A percentile compares a stretch with the other conserved stretches of the same genome.
These are phyloP conservation scores for Fusarium fracticaudum DNA, from an alignment of 2,329 filamentous ascomycete species.

Conservation along the genomic window DNA sequence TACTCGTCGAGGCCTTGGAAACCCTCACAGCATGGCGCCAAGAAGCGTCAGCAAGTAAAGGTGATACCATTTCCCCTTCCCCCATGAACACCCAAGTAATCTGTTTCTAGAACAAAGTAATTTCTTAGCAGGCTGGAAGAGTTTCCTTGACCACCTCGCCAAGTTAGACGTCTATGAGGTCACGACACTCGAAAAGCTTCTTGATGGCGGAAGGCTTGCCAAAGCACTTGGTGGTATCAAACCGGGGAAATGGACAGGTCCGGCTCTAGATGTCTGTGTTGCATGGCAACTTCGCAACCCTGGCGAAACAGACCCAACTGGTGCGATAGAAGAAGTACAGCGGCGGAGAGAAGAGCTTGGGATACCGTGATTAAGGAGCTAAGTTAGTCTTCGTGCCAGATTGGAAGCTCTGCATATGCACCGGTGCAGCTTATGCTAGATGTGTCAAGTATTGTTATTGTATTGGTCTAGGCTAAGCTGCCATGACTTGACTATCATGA, in stretches of 20 bases:
- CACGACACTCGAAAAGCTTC: constrained; percentile 66
- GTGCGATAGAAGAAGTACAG: constrained; percentile 69
- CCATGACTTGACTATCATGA: neutral
- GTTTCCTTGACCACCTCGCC: constrained; percentile 64
- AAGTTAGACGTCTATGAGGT: constrained; percentile 67
- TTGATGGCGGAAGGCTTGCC: constrained; percentile 80
- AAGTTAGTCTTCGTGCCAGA: neutral
- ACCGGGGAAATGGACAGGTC: constrained; percentile 85
- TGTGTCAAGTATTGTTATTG: no score
- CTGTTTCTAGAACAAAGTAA: constrained; percentile 52
- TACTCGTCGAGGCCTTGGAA: constrained; percentile 70
- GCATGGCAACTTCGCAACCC: constrained; percentile 91
- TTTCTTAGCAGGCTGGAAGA: constrained; percentile 62
- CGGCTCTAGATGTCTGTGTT: constrained; percentile 81
- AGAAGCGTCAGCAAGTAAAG: constrained; percentile 51
- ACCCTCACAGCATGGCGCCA: constrained; percentile 47
- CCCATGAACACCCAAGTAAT: constrained; percentile 3
- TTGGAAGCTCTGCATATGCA: neutral
- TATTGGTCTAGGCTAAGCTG: neutral
- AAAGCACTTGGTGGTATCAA: constrained; percentile 72
- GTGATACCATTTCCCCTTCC: constrained; percentile 31
- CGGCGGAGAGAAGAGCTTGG: constrained; percentile 62
- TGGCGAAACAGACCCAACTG: constrained; percentile 64
- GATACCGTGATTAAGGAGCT: constrained; percentile 39
- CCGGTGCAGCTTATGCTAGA: neutral